Conservation (phyloP, 139 green algal species). For the Raphidocelis subcapitata region DNA sequence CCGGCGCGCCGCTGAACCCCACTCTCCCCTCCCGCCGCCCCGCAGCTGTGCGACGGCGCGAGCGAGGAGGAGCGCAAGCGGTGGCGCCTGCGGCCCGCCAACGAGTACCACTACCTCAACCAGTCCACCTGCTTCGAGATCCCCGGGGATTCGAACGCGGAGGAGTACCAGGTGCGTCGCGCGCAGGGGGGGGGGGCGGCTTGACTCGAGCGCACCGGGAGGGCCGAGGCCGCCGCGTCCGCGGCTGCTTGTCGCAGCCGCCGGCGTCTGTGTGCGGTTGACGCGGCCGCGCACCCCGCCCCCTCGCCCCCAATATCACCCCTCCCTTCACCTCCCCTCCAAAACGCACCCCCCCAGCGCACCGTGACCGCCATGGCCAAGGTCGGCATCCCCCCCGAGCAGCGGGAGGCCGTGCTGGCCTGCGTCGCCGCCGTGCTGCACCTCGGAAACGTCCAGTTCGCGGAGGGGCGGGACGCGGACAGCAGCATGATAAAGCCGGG, state of each 20-base stretch:
- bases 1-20: too few relatives aligned
- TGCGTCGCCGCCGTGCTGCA: slow-evolving; percentile 94
- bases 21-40: too few relatives aligned
- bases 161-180: slow-evolving; percentile 79
- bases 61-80: slow-evolving; percentile 55
- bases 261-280: background rate
- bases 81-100: slow-evolving; percentile 64
- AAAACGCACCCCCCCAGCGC: slow-evolving; percentile 39
- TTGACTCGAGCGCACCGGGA: too few relatives aligned
- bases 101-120: slow-evolving; percentile 88
- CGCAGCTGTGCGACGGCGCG: slow-evolving; percentile 91
- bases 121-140: slow-evolving; percentile 88
- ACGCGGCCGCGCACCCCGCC: too few relatives aligned
- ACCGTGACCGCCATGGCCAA: slow-evolving; percentile 91
- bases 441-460: slow-evolving; percentile 92
- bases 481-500: slow-evolving; percentile 16
- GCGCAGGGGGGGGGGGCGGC: too few relatives aligned
- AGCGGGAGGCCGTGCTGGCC: slow-evolving; percentile 80
- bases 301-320: too few relatives aligned
- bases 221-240: too few relatives aligned
- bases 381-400: slow-evolving; percentile 86
- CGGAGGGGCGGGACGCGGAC: slow-evolving; percentile 31
- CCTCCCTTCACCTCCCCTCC: too few relatives aligned
- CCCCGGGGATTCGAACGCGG: slow-evolving; percentile 73
- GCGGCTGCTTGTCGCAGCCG: too few relatives aligned